Base-by-base conservation (phyloP, 129 eudicot genomes). In the Lactuca saligna region DNA sequence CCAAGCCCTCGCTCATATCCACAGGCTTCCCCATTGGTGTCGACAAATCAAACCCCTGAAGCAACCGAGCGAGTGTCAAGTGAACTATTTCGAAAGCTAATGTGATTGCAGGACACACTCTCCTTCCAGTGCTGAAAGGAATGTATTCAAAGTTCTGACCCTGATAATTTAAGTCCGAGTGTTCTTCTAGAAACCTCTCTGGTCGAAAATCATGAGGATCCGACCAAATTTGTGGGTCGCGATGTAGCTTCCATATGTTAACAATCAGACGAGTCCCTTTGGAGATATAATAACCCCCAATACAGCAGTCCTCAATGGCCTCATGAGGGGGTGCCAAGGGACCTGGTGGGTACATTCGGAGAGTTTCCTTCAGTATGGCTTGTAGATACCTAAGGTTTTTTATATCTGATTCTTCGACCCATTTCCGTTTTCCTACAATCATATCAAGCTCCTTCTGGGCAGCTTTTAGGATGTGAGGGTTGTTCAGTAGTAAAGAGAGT, bases 301-400 rank as follows among this genome's bases (percentile, higher is more conserved):
- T 17, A 13, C 38, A 3, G 25, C 85, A 86, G 37, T 82, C 87
- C 15, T 82, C 63, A 0, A 57, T 61, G 63, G 91, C 82, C 59
- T 82, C 81, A 7, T 66, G 85, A 15, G 87, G 85, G 35, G 79
- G 85, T 9, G 75, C 64, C 6, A 86, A 58, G 0, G 91, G 83
- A 13, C 85, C 85, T 6, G 91, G 87, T 33, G 91, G 91, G 82
- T 86, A 86, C 59, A 86, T 34, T 3, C 90, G 77, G 9, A 85
- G 70, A 7, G 87, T 82, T 70, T 85, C 87, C 53, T 85, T 79
- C 5, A 85, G 46, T 20, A 86, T 63, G n/a, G 85, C 79, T 50
- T 77, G 79, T 16, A 86, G 46, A 75, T 79, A 80, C 0, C 11
- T 7, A 11, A 82, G 63, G 61, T 77, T 77, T 33, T 50, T 66